These are phyloP conservation scores for Boletus semigastroideus DNA, from an alignment of 1,284 basidiomycete species.

Conservation along the genomic window DNA sequence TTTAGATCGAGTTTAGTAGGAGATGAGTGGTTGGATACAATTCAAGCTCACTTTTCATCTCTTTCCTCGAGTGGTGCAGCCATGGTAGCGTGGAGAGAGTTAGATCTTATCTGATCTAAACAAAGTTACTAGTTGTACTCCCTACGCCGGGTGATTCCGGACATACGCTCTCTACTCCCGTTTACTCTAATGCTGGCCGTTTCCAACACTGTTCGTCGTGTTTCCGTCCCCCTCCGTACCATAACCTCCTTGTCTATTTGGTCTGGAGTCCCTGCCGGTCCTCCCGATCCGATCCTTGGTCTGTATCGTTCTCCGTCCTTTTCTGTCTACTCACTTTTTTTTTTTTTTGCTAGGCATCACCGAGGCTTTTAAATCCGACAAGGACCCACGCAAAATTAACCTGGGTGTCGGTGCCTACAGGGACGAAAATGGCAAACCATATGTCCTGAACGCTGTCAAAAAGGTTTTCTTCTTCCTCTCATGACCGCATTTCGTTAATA, in stretches of 20 bases:
- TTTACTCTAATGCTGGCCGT: slow-evolving; percentile 43
- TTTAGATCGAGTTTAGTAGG: slow-evolving; percentile 10
- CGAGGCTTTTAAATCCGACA: slow-evolving; percentile 95
- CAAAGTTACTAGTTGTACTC: too few relatives aligned
- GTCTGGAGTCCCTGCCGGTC: slow-evolving; percentile 83
- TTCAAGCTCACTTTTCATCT: slow-evolving; percentile 9
- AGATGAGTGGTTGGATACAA: neutral
- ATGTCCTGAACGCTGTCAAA: slow-evolving; percentile 87
- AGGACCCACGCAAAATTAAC: slow-evolving; percentile 92
- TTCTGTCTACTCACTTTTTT: slow-evolving; percentile 4
- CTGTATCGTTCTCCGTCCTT: slow-evolving; percentile 6
- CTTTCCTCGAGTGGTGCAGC: slow-evolving; percentile 1
- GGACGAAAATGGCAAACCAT: slow-evolving; percentile 94
- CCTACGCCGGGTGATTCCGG: slow-evolving; percentile 28
- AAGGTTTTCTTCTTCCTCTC: slow-evolving; percentile 52
- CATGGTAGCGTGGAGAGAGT: too few relatives aligned
- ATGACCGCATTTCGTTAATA: too few relatives aligned
- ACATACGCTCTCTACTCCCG: slow-evolving; percentile 6
- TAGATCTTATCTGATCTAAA: slow-evolving; percentile 26
- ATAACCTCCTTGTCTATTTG: slow-evolving; percentile 67
- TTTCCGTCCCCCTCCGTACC: slow-evolving; percentile 35
- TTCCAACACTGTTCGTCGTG: slow-evolving; percentile 46
- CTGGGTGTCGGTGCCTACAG: slow-evolving; percentile 95
- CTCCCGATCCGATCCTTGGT: slow-evolving; percentile 95
- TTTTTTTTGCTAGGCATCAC: slow-evolving; percentile 60